A percentile compares a stretch with the other conserved stretches of the same genome.
Conservation (phyloP, 148 eudicot genomes). For the Rhododendron ferrugineum region DNA sequence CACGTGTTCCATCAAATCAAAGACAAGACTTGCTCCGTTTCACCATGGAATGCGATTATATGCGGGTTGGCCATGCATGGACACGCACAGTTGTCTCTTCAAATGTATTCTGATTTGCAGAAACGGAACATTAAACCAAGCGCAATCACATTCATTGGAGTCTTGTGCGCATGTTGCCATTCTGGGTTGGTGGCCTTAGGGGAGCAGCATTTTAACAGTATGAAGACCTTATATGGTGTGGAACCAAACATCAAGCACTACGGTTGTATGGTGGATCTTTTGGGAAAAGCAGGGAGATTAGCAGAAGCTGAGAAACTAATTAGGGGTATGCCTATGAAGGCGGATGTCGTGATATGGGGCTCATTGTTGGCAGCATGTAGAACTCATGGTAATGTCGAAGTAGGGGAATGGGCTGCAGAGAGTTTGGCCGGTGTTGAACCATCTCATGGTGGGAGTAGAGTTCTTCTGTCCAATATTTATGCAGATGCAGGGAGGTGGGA, state of each 20-base stretch:
- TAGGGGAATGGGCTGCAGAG: slow-evolving; percentile 64
- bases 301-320: slow-evolving; percentile 69
- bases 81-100: slow-evolving; percentile 54
- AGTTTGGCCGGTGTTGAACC: slow-evolving; percentile 55
- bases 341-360: slow-evolving; percentile 88
- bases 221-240: slow-evolving; percentile 42
- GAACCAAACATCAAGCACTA: slow-evolving; percentile 74
- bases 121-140: slow-evolving; percentile 41
- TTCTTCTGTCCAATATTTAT: slow-evolving; percentile 68
- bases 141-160: slow-evolving; percentile 75
- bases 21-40: slow-evolving; percentile 35
- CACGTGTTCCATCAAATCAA: slow-evolving; percentile 46
- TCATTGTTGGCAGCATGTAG: slow-evolving; percentile 66
- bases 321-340: slow-evolving; percentile 73
- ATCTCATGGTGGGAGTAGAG: slow-evolving; percentile 68
- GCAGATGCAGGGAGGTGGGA: slow-evolving; percentile 78
- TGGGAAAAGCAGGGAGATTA: slow-evolving; percentile 66
- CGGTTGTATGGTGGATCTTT: slow-evolving; percentile 87
- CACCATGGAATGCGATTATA: slow-evolving; percentile 86
- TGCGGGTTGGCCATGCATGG: slow-evolving; percentile 89
- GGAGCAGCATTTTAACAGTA: slow-evolving; percentile 48
- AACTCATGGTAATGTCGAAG: slow-evolving; percentile 57
- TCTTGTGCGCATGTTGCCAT: slow-evolving; percentile 82
- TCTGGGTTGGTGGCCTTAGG: slow-evolving; percentile 72
- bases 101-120: slow-evolving; percentile 48